A percentile compares a stretch with the other conserved stretches of the same genome.
Evolutionary conservation across 1,139 yeast species (phyloP).

Genomic region (Protomyces inouyei): DNA sequence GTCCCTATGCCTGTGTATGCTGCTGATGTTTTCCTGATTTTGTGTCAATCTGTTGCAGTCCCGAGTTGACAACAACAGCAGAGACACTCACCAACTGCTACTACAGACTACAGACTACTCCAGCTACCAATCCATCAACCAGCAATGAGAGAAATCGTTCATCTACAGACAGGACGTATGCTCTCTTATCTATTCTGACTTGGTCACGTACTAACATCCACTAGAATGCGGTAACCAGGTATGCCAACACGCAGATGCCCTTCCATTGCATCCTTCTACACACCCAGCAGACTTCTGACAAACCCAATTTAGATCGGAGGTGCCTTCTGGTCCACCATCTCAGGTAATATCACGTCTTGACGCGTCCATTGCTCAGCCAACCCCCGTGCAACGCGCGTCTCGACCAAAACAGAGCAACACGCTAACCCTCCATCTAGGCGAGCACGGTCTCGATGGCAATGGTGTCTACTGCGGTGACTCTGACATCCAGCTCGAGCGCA

Average conservation of each 20-base stretch:
- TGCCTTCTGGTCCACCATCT: slow-evolving; percentile 58
- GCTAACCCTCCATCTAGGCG: slow-evolving; percentile 51
- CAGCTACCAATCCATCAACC: neutral
- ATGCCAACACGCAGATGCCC: neutral
- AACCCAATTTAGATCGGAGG: slow-evolving; percentile 51
- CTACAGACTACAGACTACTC: too few relatives aligned
- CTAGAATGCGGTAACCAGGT: slow-evolving; percentile 99
- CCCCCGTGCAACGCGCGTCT: neutral
- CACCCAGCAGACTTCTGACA: too few relatives aligned
- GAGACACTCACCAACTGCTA: neutral
- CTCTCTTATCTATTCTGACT: neutral
- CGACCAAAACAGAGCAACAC: neutral
- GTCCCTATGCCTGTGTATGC: too few relatives aligned
- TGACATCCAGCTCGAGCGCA: slow-evolving; percentile 48
- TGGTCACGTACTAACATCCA: slow-evolving; percentile 74
- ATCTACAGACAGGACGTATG: neutral
- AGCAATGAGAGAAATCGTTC: slow-evolving; percentile 26
- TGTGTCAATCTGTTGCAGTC: neutral
- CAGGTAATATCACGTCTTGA: neutral
- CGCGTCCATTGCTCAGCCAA: neutral
- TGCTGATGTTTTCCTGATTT: neutral
- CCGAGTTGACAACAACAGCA: neutral
- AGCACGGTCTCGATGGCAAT: slow-evolving; percentile 83
- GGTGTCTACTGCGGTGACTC: slow-evolving; percentile 46
- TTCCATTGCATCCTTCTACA: too few relatives aligned